These are phyloP conservation scores for Carex scoparia DNA, from an alignment of 176 grass and related monocot genomes.

Conservation along the genomic window DNA sequence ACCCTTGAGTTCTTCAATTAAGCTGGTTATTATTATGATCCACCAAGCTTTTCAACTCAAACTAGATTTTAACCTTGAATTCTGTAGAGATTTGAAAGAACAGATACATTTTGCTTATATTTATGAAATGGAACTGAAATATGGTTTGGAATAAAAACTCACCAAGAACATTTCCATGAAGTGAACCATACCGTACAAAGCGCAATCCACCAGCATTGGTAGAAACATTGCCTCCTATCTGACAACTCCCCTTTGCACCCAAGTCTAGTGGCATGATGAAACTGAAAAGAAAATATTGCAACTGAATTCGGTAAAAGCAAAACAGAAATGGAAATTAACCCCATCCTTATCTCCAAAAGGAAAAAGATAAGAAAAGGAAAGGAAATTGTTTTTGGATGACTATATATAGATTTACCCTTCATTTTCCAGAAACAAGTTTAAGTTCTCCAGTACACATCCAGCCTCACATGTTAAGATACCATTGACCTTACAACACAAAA, in stretches of 20 bases:
- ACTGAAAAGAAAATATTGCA: constrained; percentile 37
- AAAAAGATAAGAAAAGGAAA: no score
- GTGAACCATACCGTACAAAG: constrained; percentile 90
- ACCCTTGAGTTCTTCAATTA: not conserved
- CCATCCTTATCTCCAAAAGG: no score
- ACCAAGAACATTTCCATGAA: constrained; percentile 97
- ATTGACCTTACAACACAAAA: constrained; percentile 66
- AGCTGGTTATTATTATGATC: not conserved
- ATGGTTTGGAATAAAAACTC: constrained; percentile 13
- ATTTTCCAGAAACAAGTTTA: constrained; percentile 74
- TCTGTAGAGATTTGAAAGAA: not conserved
- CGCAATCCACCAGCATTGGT: constrained; percentile 92
- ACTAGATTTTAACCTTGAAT: not conserved
- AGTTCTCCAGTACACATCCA: constrained; percentile 88
- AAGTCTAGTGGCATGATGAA: constrained; percentile 98
- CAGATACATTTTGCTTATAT: not conserved
- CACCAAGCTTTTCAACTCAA: not conserved
- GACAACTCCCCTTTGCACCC: constrained; percentile 96
- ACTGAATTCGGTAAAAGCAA: constrained; percentile 2
- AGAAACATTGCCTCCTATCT: constrained; percentile 94
- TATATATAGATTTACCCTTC: constrained; percentile 54
- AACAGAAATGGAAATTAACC: not conserved
- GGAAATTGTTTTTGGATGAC: not conserved
- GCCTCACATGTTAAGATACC: constrained; percentile 93
- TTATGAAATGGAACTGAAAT: not conserved